Base-by-base conservation (phyloP, 768 basidiomycete species). In the Boletus coccyginus region DNA sequence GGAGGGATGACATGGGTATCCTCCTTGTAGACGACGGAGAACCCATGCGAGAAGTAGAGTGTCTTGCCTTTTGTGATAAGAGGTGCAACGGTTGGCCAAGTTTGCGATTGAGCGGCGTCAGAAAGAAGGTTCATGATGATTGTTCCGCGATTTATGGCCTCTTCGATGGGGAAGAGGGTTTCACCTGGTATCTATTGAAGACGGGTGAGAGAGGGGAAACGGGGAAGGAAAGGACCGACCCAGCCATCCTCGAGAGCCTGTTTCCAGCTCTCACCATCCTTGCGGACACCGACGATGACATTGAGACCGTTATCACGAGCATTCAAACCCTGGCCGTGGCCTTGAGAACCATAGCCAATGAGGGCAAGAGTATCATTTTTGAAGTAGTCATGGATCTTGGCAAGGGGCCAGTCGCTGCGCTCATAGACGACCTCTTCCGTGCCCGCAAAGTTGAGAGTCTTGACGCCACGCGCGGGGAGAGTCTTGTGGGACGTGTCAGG, bases 41-140 rank as follows among this genome's bases (percentile, higher is more conserved):
- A 99, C 68, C 97, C 97, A 74, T 99, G 97, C 7, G 96, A 94
- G 82, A 99, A 99, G 87, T 99, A 99, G 61, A 99, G 89, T n/a
- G 97, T 99, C 84, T 99, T 98, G 78, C 92, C 97, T 84, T 95
- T 93, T 75, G 94, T 98, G 80, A 98, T 95, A 69, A 98, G 86
- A 53, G 97, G 96, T 43, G 85, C 88, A 66, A 99, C 64, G 51
- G 81, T 77, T 39, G 88, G 79, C 97, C 97, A 99, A 32, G 95
- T 98, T 74, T 90, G 84, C 14, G 92, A 94, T 78, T 99, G 97
- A n/a, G 96, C 97, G 47, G 97, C 97, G 68, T 99, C 97, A 44
- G 96, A 98, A 63, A 99, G 86, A 52, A 99, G 81, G 84, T 99
- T 98, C 97, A 99, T 99, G 85, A 99, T 91, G 82, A 98, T 95